Percentiles rank a stretch among this genome's conserved stretches.
Conservation (phyloP, 192 early-diverging fungal species). For the Entophlyctis helioformis region DNA sequence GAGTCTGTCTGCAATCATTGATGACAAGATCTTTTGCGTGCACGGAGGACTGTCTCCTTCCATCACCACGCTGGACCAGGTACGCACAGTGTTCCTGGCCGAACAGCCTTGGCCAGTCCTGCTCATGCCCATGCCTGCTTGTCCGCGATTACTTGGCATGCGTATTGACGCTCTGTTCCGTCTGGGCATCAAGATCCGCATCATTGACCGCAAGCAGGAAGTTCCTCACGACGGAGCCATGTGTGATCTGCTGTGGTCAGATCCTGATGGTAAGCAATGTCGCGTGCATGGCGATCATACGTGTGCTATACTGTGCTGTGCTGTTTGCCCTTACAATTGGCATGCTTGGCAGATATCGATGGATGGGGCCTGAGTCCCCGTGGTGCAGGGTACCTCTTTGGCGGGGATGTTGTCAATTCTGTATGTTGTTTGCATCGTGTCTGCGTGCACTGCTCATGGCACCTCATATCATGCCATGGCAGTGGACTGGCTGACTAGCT, state of each 20-base stretch:
- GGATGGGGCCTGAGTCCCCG: conserved; percentile 94
- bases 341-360: conserved; percentile 25
- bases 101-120: too few relatives aligned
- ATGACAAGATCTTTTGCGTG: conserved; percentile 95
- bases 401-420: conserved; percentile 68
- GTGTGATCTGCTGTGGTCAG: conserved; percentile 97
- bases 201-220: conserved; percentile 62
- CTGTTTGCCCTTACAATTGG: neutral
- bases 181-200: too few relatives aligned
- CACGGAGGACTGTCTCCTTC: conserved; percentile 94
- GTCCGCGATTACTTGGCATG: too few relatives aligned
- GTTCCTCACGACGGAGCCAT: conserved; percentile 97
- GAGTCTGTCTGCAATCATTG: conserved; percentile 90
- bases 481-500: neutral
- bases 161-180: too few relatives aligned
- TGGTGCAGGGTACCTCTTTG: conserved; percentile 95
- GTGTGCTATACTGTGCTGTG: neutral
- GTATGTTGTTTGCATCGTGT: conserved; percentile 6
- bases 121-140: too few relatives aligned
- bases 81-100: too few relatives aligned
- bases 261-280: conserved; percentile 60
- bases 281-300: too few relatives aligned
- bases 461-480: too few relatives aligned
- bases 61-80: conserved; percentile 91
- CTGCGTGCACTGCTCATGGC: neutral